Conservation (phyloP, 257 asterid species). For the Ballota nigra region DNA sequence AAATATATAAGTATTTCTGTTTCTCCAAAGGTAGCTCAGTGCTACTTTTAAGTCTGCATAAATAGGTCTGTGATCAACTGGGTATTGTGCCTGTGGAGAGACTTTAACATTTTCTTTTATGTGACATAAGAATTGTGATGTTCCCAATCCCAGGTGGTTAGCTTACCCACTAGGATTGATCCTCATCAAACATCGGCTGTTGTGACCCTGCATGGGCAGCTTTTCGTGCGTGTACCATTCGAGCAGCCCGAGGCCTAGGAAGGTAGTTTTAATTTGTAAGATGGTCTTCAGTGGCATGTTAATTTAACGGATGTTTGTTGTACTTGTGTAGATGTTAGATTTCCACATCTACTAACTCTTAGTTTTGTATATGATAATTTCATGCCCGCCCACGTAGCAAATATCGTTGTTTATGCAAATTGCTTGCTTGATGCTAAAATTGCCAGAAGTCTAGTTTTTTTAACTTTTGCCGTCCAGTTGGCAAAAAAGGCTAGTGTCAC, state of each 20-base stretch:
- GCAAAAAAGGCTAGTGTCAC: too few relatives aligned
- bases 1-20: neutral
- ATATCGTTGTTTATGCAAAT: neutral
- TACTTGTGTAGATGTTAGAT: neutral
- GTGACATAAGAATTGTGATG: constrained; percentile 12
- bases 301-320: too few relatives aligned
- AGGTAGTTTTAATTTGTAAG: neutral
- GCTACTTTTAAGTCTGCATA: neutral
- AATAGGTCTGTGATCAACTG: neutral
- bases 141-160: constrained; percentile 58
- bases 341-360: neutral
- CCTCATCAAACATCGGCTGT: constrained; percentile 96
- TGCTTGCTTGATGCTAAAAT: neutral
- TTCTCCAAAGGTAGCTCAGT: neutral
- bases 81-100: neutral
- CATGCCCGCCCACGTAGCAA: neutral
- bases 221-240: constrained; percentile 91
- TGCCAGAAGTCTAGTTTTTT: neutral
- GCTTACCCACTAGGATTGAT: constrained; percentile 87
- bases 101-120: neutral
- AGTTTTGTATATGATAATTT: constrained; percentile 9
- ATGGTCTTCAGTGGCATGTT: neutral
- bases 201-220: constrained; percentile 89
- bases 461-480: neutral
- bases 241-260: constrained; percentile 55